These are phyloP conservation scores for Botryotinia narcissicola DNA, from an alignment of 2,329 filamentous ascomycete genomes.

Conservation along the genomic window DNA sequence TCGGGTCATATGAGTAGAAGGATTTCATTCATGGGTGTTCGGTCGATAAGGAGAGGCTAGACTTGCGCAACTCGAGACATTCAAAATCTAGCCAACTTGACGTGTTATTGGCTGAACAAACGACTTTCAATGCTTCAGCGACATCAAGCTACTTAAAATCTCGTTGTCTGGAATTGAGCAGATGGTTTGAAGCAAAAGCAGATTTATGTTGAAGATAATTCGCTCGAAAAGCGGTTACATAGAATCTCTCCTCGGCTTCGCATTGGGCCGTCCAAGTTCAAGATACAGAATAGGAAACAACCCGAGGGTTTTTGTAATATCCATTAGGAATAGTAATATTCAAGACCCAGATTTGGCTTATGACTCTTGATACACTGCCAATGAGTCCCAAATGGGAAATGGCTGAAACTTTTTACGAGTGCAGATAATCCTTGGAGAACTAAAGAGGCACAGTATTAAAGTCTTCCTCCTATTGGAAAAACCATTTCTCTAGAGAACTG, in stretches of 20 bases:
- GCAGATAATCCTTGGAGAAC: constrained; percentile 8
- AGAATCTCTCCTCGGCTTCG: neutral
- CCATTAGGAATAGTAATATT: neutral
- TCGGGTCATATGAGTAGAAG: neutral
- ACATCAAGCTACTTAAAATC: neutral
- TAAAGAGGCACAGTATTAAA: constrained; percentile 1
- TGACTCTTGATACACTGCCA: neutral
- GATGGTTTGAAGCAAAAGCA: neutral
- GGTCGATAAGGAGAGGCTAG: neutral
- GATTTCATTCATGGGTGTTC: neutral
- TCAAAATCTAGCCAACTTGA: neutral
- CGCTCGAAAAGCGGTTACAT: neutral
- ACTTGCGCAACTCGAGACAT: neutral
- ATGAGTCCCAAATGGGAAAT: constrained; percentile 1
- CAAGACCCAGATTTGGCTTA: too few species aligned
- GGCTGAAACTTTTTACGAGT: constrained; percentile 9
- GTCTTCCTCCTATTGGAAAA: neutral
- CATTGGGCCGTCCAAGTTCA: neutral
- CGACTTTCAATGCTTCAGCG: neutral
- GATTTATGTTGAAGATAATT: neutral
- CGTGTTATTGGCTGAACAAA: neutral
- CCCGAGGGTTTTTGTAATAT: neutral
- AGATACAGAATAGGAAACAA: constrained; percentile 9
- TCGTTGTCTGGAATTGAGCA: neutral
- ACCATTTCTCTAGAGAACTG: neutral